These are phyloP conservation scores for Plenodomus tracheiphilus DNA, from an alignment of 2,329 filamentous ascomycete genomes.

Conservation along the genomic window DNA sequence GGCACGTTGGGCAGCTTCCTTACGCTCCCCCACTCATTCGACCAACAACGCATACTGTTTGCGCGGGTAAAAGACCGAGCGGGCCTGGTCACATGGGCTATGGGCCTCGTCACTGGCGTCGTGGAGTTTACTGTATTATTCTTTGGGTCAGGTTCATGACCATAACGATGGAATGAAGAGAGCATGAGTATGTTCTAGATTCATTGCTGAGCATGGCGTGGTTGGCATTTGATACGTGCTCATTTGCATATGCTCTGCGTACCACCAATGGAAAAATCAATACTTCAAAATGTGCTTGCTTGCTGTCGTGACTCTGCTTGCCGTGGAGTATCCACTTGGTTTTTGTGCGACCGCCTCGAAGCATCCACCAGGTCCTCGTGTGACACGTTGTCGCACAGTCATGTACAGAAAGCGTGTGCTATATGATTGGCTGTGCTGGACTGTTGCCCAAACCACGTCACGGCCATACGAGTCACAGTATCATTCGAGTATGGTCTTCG, in stretches of 20 bases:
- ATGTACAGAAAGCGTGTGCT: no score
- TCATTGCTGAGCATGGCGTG: constrained; percentile 2
- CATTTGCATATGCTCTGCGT: constrained; percentile 3
- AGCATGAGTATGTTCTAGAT: not conserved
- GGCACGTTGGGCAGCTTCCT: not conserved
- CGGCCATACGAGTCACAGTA: no score
- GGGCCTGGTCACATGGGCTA: constrained; percentile 2
- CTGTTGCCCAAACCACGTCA: no score
- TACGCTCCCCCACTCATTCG: constrained; percentile 1
- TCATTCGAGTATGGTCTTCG: no score
- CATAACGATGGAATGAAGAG: not conserved
- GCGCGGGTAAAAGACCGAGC: constrained; percentile 1
- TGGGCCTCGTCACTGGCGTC: constrained; percentile 11
- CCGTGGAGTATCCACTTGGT: no score
- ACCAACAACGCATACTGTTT: constrained; percentile 2
- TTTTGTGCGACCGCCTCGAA: no score
- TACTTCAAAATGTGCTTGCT: not conserved
- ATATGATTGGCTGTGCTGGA: no score
- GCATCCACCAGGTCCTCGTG: no score
- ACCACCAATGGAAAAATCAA: constrained; percentile 8
- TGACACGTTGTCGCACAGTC: no score
- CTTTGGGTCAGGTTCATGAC: constrained; percentile 7
- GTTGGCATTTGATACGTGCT: constrained; percentile 1
- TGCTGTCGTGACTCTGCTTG: constrained; percentile 2
- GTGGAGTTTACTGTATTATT: constrained; percentile 13